phyloP scores from a whole-genome alignment of 352 stramenopile genomes.

The Globisporangium polare region DNA sequence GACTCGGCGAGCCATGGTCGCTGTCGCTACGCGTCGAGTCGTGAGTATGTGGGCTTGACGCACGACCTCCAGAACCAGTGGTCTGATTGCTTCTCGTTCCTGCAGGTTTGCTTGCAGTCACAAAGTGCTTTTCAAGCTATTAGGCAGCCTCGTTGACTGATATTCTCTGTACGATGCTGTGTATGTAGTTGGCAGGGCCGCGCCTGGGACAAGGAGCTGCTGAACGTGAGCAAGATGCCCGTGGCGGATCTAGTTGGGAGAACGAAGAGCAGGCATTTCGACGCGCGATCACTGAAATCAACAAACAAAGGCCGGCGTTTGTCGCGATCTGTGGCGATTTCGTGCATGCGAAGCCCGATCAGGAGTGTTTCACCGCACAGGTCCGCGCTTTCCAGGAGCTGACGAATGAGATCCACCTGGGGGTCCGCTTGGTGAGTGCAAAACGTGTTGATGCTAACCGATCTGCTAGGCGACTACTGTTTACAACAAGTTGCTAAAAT shows the following conservation, averaged over 20 bases:
- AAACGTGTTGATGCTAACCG: not conserved
- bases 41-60: slow-evolving; percentile 55
- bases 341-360: slow-evolving; percentile 30
- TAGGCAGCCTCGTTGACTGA: not conserved
- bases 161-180: not conserved
- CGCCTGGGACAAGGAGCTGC: slow-evolving; percentile 33
- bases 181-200: slow-evolving; percentile 47
- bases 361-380: slow-evolving; percentile 41
- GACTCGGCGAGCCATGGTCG: slow-evolving; percentile 35
- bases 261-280: slow-evolving; percentile 37
- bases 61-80: slow-evolving; percentile 79
- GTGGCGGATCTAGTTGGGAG: slow-evolving; percentile 47
- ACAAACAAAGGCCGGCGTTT: slow-evolving; percentile 51
- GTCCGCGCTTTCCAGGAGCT: slow-evolving; percentile 52
- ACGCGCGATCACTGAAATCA: slow-evolving; percentile 41
- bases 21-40: slow-evolving; percentile 52
- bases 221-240: slow-evolving; percentile 25
- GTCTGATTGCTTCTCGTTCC: slow-evolving; percentile 60
- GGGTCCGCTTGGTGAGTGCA: slow-evolving; percentile 52
- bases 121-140: not conserved
- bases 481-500: not conserved
- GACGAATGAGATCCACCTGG: slow-evolving; percentile 50
- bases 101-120: slow-evolving; percentile 33
- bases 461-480: not conserved
- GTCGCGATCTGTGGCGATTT: slow-evolving; percentile 68